These are phyloP conservation scores for Rostrohypoxylon terebratum DNA, from an alignment of 495 filamentous ascomycete species.

Conservation along the genomic window DNA sequence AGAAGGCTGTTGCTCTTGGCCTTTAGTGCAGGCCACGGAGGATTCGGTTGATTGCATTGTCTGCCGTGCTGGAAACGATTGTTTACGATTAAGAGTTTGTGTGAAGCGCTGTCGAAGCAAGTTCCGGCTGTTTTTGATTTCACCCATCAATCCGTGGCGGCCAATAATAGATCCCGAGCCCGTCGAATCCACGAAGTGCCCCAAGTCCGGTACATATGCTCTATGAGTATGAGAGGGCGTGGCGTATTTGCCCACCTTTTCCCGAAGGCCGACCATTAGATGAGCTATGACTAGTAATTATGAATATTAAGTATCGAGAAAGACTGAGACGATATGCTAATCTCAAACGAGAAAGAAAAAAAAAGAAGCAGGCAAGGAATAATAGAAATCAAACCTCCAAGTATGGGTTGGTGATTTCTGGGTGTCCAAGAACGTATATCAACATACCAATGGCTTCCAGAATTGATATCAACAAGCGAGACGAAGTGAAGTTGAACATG, in stretches of 20 bases:
- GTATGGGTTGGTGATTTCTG: conserved; percentile 3
- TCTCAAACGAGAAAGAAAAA: not conserved
- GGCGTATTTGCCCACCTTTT: conserved; percentile 5
- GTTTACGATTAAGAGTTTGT: conserved; percentile 20
- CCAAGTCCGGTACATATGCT: not conserved
- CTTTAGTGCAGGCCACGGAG: not conserved
- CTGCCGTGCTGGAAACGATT: not conserved
- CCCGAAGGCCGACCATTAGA: conserved; percentile 27
- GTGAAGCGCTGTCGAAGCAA: conserved; percentile 27
- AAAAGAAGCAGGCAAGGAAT: not conserved
- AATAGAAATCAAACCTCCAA: conserved; percentile 22
- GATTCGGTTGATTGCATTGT: not conserved
- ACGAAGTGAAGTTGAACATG: not conserved
- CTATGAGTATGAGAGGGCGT: not conserved
- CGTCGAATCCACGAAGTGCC: not conserved
- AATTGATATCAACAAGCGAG: conserved; percentile 6
- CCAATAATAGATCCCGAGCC: not conserved
- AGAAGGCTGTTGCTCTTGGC: conserved; percentile 3
- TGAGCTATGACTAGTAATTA: not conserved
- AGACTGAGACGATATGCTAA: not conserved
- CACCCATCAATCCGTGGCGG: not conserved
- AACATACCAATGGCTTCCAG: conserved; percentile 20
- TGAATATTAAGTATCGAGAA: not conserved
- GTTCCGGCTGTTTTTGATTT: not conserved
- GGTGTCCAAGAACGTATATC: conserved; percentile 17